A percentile compares a stretch with the other conserved stretches of the same genome.
phyloP scores from a whole-genome alignment of 768 basidiomycete species.

The Tylopilus rubrobrunneus region DNA sequence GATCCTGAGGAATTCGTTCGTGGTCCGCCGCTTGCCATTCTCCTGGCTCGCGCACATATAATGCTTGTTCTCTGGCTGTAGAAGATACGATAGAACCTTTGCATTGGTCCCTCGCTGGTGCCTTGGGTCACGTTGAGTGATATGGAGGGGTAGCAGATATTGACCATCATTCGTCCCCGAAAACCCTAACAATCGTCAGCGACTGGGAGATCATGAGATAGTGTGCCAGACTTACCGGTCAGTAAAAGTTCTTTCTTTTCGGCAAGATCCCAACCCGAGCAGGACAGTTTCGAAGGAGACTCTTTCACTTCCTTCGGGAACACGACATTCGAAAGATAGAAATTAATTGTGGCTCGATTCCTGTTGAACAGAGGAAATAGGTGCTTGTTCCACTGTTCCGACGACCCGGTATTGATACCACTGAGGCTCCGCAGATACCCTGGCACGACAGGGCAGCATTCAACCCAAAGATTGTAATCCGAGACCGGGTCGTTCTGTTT shows the following conservation, averaged over 20 bases:
- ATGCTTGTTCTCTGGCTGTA: slow-evolving; percentile 21
- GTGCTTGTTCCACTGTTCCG: slow-evolving; percentile 22
- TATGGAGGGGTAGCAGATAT: slow-evolving; percentile 36
- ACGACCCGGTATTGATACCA: slow-evolving; percentile 42
- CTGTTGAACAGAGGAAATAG: slow-evolving; percentile 35
- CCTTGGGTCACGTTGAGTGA: slow-evolving; percentile 26
- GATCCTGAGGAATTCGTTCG: slow-evolving; percentile 21
- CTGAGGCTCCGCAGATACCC: slow-evolving; percentile 26
- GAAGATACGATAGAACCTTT: slow-evolving; percentile 27
- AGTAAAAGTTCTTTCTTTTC: slow-evolving; percentile 25
- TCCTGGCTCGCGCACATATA: slow-evolving; percentile 9
- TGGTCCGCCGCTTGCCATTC: slow-evolving; percentile 2
- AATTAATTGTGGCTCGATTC: slow-evolving; percentile 41
- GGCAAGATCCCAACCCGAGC: slow-evolving; percentile 53
- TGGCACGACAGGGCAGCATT: slow-evolving; percentile 24
- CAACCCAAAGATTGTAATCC: slow-evolving; percentile 42
- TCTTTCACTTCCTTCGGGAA: slow-evolving; percentile 50
- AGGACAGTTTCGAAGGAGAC: slow-evolving; percentile 44
- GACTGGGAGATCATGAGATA: no score
- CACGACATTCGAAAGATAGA: slow-evolving; percentile 44
- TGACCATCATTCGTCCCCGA: slow-evolving; percentile 39
- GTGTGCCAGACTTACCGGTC: slow-evolving; percentile 6
- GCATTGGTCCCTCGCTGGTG: slow-evolving; percentile 44
- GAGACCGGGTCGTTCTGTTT: slow-evolving; percentile 38
- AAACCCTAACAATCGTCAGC: no score